phyloP scores from a whole-genome alignment of 805 yeast species.

The Komagataella populi region DNA sequence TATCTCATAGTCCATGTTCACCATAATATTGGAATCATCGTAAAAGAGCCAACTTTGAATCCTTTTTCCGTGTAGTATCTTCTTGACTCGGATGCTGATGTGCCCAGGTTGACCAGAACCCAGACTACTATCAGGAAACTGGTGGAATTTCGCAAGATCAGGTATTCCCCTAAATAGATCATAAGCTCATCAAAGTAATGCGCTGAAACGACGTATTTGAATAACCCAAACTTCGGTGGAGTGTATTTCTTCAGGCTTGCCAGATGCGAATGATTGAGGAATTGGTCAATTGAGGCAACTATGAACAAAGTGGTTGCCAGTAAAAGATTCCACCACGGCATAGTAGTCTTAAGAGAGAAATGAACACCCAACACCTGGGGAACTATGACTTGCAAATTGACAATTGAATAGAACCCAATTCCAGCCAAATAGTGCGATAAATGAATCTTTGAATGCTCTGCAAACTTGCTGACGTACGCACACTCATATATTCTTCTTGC shows the following conservation, averaged over 20 bases:
- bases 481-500: constrained; percentile 44
- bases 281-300: constrained; percentile 30
- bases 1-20: neutral
- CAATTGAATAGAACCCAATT: constrained; percentile 36
- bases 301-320: constrained; percentile 13
- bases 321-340: neutral
- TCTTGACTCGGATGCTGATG: constrained; percentile 41
- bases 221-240: constrained; percentile 36
- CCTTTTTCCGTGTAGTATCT: constrained; percentile 25
- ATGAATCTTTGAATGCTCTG: constrained; percentile 39
- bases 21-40: neutral
- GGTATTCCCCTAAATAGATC: constrained; percentile 27
- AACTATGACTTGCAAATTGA: constrained; percentile 20
- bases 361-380: constrained; percentile 4
- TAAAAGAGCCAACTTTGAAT: neutral
- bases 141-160: constrained; percentile 7
- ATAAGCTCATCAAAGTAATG: constrained; percentile 59
- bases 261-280: constrained; percentile 32
- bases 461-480: constrained; percentile 30
- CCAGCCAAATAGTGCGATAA: constrained; percentile 58
- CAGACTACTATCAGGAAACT: constrained; percentile 16
- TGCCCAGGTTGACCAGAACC: constrained; percentile 34
- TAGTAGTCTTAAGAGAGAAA: neutral
- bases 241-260: constrained; percentile 40
- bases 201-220: constrained; percentile 40